Conservation (phyloP, 371 early-diverging fungal genomes). For the Blakeslea trispora region DNA sequence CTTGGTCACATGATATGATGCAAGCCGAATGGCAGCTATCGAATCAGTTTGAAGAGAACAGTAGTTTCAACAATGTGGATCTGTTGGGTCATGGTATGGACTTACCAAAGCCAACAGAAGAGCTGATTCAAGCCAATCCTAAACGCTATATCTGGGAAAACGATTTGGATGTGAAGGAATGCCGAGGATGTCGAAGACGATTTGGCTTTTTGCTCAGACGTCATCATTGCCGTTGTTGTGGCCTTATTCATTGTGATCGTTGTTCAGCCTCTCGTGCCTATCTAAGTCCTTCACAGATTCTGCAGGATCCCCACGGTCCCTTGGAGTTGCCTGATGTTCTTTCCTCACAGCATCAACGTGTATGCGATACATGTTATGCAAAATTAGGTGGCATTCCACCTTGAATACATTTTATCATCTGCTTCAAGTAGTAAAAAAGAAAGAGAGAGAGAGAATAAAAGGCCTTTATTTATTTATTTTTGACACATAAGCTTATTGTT, state of each 20-base stretch:
- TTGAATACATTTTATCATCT: not conserved
- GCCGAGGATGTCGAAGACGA: constrained; percentile 65
- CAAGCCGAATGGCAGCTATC: constrained; percentile 18
- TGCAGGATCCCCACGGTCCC: constrained; percentile 51
- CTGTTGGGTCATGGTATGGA: constrained; percentile 31
- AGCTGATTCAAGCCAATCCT: constrained; percentile 8
- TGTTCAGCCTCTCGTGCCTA: constrained; percentile 66
- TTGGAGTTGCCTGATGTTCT: constrained; percentile 33
- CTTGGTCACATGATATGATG: constrained; percentile 39
- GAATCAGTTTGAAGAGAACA: constrained; percentile 16
- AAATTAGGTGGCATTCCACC: constrained; percentile 25
- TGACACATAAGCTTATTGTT: too few relatives aligned
- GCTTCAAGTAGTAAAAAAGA: too few relatives aligned
- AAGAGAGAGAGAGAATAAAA: too few relatives aligned
- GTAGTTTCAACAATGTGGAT: constrained; percentile 35
- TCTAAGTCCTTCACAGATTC: constrained; percentile 50
- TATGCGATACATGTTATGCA: constrained; percentile 59
- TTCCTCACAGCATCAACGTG: constrained; percentile 55
- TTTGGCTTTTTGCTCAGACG: constrained; percentile 71
- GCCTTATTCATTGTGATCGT: constrained; percentile 75
- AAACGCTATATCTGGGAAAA: constrained; percentile 68
- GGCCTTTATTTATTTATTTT: too few relatives aligned
- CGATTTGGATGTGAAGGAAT: constrained; percentile 64
- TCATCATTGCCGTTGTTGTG: constrained; percentile 91
- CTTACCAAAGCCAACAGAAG: not conserved